Percentiles rank a stretch among this genome's conserved stretches.
These are phyloP conservation scores for Solanum microdontum DNA, from an alignment of 257 asterid species.

Conservation along the genomic window DNA sequence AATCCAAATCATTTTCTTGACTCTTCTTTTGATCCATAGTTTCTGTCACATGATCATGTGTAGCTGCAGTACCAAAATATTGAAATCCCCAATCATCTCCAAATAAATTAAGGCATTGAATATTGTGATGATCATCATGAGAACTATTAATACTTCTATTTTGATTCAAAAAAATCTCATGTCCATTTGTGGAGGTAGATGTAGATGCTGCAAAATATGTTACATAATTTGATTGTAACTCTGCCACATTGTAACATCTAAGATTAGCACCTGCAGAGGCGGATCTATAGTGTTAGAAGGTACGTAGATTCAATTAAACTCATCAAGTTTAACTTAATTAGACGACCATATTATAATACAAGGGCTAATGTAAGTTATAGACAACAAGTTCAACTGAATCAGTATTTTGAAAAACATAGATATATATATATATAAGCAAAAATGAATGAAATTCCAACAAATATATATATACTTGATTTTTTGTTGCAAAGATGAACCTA, in stretches of 20 bases:
- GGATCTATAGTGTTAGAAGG: not conserved
- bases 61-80: not conserved
- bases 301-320: not conserved
- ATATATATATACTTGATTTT: not conserved
- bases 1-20: constrained; percentile 45
- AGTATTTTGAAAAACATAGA: not conserved
- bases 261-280: not conserved
- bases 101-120: constrained; percentile 2
- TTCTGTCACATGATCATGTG: not conserved
- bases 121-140: not conserved
- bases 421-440: not conserved
- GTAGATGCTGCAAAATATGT: constrained; percentile 9
- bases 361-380: not conserved
- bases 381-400: not conserved
- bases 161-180: not conserved
- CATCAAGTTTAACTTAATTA: not conserved
- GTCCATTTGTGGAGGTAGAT: not conserved
- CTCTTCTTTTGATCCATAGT: constrained; percentile 2
- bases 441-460: not conserved
- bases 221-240: not conserved
- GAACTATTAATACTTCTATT: not conserved
- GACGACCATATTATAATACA: not conserved
- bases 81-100: constrained; percentile 33
- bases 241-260: not conserved
- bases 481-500: not conserved